Evolutionary conservation across 1,139 yeast genomes (phyloP), one percentile per base, ranked within the genome.

Genomic region (Sugiyamaella pinicola): DNA sequence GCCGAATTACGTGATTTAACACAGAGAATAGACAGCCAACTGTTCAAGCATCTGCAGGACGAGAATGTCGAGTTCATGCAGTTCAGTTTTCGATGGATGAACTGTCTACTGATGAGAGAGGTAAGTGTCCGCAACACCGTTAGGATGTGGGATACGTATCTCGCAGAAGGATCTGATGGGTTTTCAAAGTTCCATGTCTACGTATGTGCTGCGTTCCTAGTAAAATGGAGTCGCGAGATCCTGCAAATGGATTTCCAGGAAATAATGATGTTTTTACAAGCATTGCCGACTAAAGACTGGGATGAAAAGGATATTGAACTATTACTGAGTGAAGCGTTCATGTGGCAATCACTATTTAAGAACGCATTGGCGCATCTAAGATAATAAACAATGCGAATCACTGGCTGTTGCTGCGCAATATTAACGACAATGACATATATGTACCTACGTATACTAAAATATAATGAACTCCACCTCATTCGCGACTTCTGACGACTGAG

Each of bases 11-110:
- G 83, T 51, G 90, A 85, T 58, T 74, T 93, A 53, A 87, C 91
- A 19, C 79, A 83, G 55, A 79, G 96, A 57, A 91, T 93, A 52
- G 98, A 95, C 65, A 70, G 78, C 2, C 84, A 81, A 28, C 74
- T 93, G 40, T 83, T 84, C 41, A 75, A 76, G 42, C 99, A 93
- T 71, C 80, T 93, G 59, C 85, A 85, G 53, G 67, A 71, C 1
- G 97, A 93, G 68, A 87, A 86, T 41, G 82, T 93, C 17, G 97
- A 93, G 68, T 93, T 93, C 66, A 83, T 95, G 60, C 99, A 95
- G 68, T 93, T 93, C 71, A 82, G 96, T 26, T 95, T 93, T 72
- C 78, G 99, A 60, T 93, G 99, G 99, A 95, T 95, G 98, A 93
- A 95, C 71, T 93, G 99, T 72, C 74, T 93, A 63, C 74, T 93